Conservation (phyloP, 2,329 filamentous ascomycete species). For the Exophiala dermatitidis region DNA sequence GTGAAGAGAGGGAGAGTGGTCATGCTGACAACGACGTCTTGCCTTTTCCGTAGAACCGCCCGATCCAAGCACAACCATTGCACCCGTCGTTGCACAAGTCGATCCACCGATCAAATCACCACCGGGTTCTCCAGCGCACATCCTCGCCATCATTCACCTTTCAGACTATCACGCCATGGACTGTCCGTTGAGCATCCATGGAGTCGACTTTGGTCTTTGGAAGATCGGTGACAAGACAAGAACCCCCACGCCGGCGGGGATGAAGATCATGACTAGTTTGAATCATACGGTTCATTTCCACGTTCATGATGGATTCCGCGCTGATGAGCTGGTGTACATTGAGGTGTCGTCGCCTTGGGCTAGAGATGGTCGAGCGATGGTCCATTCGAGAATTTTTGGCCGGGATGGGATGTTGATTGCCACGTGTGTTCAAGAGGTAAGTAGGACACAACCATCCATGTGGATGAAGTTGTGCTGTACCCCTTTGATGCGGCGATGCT, state of each 20-base stretch:
- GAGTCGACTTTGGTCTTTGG: constrained; percentile 11
- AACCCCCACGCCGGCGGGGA: constrained; percentile 2
- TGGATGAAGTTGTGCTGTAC: not conserved
- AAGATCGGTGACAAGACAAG: constrained; percentile 17
- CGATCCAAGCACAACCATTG: constrained; percentile 15
- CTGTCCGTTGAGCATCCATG: constrained; percentile 19
- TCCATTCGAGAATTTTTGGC: constrained; percentile 22
- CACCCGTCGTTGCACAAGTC: constrained; percentile 21
- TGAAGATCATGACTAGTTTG: constrained; percentile 26
- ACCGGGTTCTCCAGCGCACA: constrained; percentile 12
- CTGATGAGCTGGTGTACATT: constrained; percentile 24
- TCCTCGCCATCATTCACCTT: constrained; percentile 23
- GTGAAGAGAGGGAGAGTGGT: too few species aligned
- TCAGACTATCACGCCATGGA: constrained; percentile 26
- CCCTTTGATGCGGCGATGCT: not conserved
- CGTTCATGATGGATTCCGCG: constrained; percentile 22
- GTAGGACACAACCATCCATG: not conserved
- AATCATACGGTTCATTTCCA: constrained; percentile 27
- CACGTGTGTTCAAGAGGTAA: constrained; percentile 24
- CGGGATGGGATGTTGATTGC: constrained; percentile 21
- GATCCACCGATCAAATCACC: constrained; percentile 17
- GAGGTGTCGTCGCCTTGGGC: constrained; percentile 24
- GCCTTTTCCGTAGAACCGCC: constrained; percentile 1
- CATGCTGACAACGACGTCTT: too few species aligned
- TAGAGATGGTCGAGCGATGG: constrained; percentile 23